These are phyloP conservation scores for Podospora comata DNA, from an alignment of 495 filamentous ascomycete genomes.

Conservation along the genomic window DNA sequence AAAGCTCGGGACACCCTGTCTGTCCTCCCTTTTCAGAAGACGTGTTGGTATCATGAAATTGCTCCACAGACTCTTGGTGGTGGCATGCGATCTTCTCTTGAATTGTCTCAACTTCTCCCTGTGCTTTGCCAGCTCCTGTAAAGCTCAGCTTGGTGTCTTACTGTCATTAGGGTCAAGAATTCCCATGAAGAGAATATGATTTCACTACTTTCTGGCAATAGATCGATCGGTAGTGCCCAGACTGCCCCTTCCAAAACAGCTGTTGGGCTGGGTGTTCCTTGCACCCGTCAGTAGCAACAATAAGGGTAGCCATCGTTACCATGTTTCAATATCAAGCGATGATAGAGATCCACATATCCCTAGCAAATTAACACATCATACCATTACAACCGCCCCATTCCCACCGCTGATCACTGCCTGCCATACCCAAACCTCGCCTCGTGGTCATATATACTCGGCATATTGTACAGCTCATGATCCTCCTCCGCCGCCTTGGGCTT, in stretches of 20 bases:
- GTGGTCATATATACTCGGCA: conserved; percentile 27
- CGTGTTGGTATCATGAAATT: not conserved
- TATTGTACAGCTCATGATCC: conserved; percentile 18
- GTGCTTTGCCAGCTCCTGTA: not conserved
- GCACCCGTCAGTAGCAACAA: too few species aligned
- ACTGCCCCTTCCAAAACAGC: not conserved
- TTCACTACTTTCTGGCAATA: not conserved
- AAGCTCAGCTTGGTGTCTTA: not conserved
- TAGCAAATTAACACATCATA: too few species aligned
- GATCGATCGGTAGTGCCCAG: not conserved
- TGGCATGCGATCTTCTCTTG: not conserved
- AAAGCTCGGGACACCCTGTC: not conserved
- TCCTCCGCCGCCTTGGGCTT: conserved; percentile 21
- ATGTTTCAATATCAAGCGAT: too few species aligned
- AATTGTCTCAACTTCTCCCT: not conserved
- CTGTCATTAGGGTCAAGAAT: not conserved
- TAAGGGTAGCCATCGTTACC: too few species aligned
- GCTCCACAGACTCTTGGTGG: not conserved
- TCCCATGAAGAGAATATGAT: not conserved
- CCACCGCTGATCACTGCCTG: not conserved
- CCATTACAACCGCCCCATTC: too few species aligned
- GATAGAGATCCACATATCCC: too few species aligned
- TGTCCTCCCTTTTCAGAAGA: not conserved
- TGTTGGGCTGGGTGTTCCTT: too few species aligned
- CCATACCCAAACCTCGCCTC: not conserved